Evolutionary conservation across 2,329 filamentous ascomycete genomes (phyloP).

Genomic region (Didymella pinodella): DNA sequence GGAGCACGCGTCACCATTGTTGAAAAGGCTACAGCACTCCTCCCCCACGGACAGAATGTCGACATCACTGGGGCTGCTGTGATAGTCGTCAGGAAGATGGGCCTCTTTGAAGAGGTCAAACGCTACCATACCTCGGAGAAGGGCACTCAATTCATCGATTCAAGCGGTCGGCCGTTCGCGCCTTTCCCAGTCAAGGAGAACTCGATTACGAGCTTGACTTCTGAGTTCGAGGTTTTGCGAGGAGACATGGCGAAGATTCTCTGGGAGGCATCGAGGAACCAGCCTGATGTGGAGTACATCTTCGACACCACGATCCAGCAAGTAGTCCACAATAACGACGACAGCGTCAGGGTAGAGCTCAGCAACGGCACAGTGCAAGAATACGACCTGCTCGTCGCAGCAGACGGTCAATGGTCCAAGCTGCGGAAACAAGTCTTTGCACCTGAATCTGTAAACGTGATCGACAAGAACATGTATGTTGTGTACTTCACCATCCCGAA

Average conservation of each 20-base stretch:
- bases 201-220: conserved; percentile 23
- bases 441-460: conserved; percentile 26
- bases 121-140: conserved; percentile 48
- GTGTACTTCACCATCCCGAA: conserved; percentile 52
- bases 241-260: conserved; percentile 48
- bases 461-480: conserved; percentile 36
- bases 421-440: conserved; percentile 45
- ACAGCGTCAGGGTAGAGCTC: conserved; percentile 53
- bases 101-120: conserved; percentile 49
- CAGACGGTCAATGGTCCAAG: conserved; percentile 63
- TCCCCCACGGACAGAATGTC: conserved; percentile 54
- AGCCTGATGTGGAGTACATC: conserved; percentile 12
- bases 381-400: conserved; percentile 64
- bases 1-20: conserved; percentile 48
- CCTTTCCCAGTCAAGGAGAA: conserved; percentile 29
- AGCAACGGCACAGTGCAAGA: conserved; percentile 53
- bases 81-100: conserved; percentile 51
- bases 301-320: conserved; percentile 29
- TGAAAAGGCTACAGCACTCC: conserved; percentile 50
- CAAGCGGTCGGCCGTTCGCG: conserved; percentile 23
- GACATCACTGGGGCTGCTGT: conserved; percentile 55
- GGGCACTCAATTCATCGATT: conserved; percentile 49
- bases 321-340: conserved; percentile 47
- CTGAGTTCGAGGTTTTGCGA: conserved; percentile 42
- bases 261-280: conserved; percentile 17